Conservation (phyloP, 1,139 yeast species). For the Blastobotrys serpentis region DNA sequence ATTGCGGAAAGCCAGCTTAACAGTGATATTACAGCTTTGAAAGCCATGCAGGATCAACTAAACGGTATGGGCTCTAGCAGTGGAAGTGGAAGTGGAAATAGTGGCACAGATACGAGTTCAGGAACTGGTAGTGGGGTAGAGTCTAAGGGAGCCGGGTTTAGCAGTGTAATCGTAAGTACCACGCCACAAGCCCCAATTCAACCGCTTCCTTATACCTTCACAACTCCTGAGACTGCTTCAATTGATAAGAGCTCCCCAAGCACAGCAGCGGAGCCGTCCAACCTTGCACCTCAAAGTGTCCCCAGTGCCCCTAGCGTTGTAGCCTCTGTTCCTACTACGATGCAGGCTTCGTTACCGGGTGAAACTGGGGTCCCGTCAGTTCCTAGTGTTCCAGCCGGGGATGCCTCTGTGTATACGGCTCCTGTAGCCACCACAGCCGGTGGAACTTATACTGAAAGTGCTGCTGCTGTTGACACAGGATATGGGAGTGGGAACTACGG, state of each 20-base stretch:
- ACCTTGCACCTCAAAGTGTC: neutral
- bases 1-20: slow-evolving; percentile 6
- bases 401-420: neutral
- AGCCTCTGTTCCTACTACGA: neutral
- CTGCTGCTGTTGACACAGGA: neutral
- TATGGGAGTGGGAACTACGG: neutral
- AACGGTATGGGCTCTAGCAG: slow-evolving; percentile 2
- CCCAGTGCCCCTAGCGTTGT: neutral
- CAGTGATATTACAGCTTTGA: neutral
- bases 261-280: neutral
- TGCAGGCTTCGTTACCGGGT: neutral
- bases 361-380: neutral
- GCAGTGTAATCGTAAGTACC: neutral
- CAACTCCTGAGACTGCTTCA: neutral
- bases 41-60: neutral
- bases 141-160: neutral
- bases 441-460: neutral
- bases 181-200: neutral
- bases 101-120: neutral
- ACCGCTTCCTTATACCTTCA: slow-evolving; percentile 1
- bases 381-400: neutral
- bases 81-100: neutral
- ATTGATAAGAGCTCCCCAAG: too few species aligned
- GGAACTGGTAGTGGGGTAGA: neutral
- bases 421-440: neutral